Evolutionary conservation across 2,329 filamentous ascomycete species (phyloP).

Genomic region (Myriosclerotinia scirpicola): DNA sequence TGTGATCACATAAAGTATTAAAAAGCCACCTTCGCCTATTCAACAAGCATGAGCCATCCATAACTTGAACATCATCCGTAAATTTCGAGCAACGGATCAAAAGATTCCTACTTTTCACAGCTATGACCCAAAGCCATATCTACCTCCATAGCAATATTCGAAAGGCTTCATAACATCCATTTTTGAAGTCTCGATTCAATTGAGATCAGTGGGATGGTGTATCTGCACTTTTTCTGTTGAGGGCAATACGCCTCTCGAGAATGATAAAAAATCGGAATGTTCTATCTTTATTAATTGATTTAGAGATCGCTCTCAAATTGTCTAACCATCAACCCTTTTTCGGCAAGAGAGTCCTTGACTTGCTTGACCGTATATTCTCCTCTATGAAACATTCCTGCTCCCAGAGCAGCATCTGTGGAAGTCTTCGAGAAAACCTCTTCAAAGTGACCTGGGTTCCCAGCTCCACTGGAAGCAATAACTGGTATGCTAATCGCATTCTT

Average conservation of each 20-base stretch:
- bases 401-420: conserved; percentile 84
- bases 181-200: too few species aligned
- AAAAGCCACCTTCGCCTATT: not conserved
- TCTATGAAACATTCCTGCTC: conserved; percentile 96
- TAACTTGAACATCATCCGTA: too few species aligned
- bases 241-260: too few species aligned
- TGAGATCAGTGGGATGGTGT: not conserved
- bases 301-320: conserved; percentile 59
- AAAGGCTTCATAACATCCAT: too few species aligned
- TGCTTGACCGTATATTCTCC: conserved; percentile 93
- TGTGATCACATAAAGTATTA: not conserved
- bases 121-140: too few species aligned
- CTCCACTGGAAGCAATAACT: conserved; percentile 92
- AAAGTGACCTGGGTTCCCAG: conserved; percentile 85
- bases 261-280: not conserved
- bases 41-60: too few species aligned
- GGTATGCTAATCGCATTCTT: conserved; percentile 87
- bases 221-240: too few species aligned
- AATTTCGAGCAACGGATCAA: too few species aligned
- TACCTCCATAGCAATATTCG: too few species aligned
- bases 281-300: not conserved
- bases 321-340: conserved; percentile 74
- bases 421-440: conserved; percentile 86
- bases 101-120: too few species aligned
- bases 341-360: conserved; percentile 79